These are phyloP conservation scores for Lachancea quebecensis DNA, from an alignment of 805 yeast species.

Conservation along the genomic window DNA sequence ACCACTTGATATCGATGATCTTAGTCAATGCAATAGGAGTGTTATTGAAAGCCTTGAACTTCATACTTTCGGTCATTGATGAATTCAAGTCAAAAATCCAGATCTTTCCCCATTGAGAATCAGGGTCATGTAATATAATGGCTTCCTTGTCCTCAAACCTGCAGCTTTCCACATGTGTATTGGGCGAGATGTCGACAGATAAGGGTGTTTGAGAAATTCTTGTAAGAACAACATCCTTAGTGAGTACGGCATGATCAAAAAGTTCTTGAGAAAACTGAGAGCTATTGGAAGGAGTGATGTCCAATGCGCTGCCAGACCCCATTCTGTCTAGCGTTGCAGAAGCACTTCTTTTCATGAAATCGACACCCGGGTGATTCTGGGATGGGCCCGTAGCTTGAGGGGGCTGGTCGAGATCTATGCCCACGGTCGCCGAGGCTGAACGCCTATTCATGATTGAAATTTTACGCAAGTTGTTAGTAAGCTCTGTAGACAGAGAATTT, in stretches of 20 bases:
- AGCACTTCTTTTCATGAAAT: conserved; percentile 16
- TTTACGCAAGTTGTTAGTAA: conserved; percentile 14
- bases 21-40: conserved; percentile 15
- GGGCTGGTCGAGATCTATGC: conserved; percentile 6
- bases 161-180: conserved; percentile 35
- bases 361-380: conserved; percentile 6
- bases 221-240: conserved; percentile 68
- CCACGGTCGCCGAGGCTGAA: conserved; percentile 12
- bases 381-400: neutral
- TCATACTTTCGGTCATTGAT: conserved; percentile 19
- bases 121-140: conserved; percentile 45
- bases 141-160: conserved; percentile 52
- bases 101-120: conserved; percentile 39
- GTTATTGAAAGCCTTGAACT: conserved; percentile 25
- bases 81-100: conserved; percentile 35
- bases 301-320: conserved; percentile 11
- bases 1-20: conserved; percentile 10
- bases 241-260: conserved; percentile 30
- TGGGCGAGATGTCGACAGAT: conserved; percentile 24
- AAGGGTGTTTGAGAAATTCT: conserved; percentile 41
- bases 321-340: conserved; percentile 29
- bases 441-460: conserved; percentile 20
- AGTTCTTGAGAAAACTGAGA: conserved; percentile 12
- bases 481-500: conserved; percentile 2
- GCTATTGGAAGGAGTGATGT: conserved; percentile 12